Conservation (phyloP, 2,329 filamentous ascomycete genomes). For the Ilyonectria robusta region DNA sequence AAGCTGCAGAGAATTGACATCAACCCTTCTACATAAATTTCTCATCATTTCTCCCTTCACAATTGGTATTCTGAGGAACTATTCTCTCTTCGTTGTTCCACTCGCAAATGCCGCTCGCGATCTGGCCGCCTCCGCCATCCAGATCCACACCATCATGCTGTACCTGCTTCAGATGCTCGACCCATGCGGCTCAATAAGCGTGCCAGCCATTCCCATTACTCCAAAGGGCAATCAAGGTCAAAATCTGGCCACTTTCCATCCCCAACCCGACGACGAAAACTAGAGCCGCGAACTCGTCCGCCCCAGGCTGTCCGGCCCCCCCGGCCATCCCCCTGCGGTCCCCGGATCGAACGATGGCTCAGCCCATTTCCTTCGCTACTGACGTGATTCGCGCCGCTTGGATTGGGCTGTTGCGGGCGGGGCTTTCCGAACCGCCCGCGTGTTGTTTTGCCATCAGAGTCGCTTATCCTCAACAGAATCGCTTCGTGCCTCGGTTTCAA, state of each 20-base stretch:
- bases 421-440: neutral
- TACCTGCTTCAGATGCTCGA: neutral
- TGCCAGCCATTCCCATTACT: neutral
- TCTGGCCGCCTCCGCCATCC: neutral
- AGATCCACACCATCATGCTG: neutral
- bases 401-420: neutral
- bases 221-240: neutral
- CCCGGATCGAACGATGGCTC: slow-evolving; percentile 12
- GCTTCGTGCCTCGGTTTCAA: neutral
- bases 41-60: neutral
- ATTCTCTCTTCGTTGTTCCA: neutral
- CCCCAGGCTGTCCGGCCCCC: neutral
- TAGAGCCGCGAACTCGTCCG: neutral
- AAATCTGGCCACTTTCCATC: slow-evolving; percentile 10
- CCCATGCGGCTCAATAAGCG: neutral
- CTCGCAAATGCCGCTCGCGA: neutral
- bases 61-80: neutral
- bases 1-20: neutral
- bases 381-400: neutral
- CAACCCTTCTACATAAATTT: neutral
- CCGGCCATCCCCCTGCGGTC: neutral
- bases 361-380: neutral
- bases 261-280: slow-evolving; percentile 12
- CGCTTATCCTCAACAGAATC: slow-evolving; percentile 6
- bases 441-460: neutral